phyloP scores from a whole-genome alignment of 352 stramenopile genomes.

The Globisporangium solare region DNA sequence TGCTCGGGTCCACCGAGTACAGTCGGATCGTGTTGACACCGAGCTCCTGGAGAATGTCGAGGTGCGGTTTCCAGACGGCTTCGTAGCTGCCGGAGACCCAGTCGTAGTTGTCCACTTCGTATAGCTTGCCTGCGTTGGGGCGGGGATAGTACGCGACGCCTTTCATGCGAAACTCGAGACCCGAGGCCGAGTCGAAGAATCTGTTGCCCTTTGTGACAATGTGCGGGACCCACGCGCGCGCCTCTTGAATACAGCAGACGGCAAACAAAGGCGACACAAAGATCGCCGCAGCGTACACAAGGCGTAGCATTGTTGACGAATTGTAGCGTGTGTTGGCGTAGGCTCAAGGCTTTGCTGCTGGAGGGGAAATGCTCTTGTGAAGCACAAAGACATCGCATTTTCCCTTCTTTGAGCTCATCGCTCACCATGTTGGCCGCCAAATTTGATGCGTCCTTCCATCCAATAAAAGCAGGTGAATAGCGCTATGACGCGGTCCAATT shows the following conservation, averaged over 20 bases:
- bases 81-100: constrained; percentile 48
- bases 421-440: too few species aligned
- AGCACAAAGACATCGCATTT: too few species aligned
- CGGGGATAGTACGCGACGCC: constrained; percentile 64
- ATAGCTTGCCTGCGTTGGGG: constrained; percentile 37
- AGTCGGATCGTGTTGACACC: constrained; percentile 65
- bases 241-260: neutral
- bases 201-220: constrained; percentile 49
- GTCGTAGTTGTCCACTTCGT: constrained; percentile 41
- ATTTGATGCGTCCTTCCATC: too few species aligned
- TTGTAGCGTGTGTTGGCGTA: too few species aligned
- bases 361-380: too few species aligned
- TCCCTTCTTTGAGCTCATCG: too few species aligned
- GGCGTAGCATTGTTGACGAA: neutral
- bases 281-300: neutral
- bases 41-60: constrained; percentile 47
- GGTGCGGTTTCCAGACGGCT: constrained; percentile 38
- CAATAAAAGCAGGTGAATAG: too few species aligned
- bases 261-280: neutral
- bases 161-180: constrained; percentile 48
- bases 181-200: constrained; percentile 50
- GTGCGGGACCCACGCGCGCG: neutral
- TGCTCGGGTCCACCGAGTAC: constrained; percentile 52
- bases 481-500: too few species aligned
- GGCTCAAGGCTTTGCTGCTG: too few species aligned